Percentiles rank a stretch among this genome's conserved stretches.
Evolutionary conservation across 768 basidiomycete genomes (phyloP).

Genomic region (Jaapia argillacea): DNA sequence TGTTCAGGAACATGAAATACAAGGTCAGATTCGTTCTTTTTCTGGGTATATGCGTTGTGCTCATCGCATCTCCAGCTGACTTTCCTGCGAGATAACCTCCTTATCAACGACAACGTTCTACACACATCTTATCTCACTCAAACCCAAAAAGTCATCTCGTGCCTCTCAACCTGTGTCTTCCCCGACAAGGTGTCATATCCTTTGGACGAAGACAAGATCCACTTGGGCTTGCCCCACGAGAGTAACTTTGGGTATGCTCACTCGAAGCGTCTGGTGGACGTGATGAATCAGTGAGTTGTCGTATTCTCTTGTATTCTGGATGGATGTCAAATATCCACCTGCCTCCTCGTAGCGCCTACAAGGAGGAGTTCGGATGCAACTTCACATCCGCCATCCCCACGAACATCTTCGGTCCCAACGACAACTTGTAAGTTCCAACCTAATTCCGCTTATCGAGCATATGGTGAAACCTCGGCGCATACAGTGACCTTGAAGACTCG

Average conservation of each 20-base stretch:
- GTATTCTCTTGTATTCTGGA: slow-evolving; percentile 2
- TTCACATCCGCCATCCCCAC: slow-evolving; percentile 97
- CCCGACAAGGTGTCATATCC: slow-evolving; percentile 93
- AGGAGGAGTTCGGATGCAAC: slow-evolving; percentile 89
- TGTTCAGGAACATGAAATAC: slow-evolving; percentile 94
- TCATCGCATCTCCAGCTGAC: slow-evolving; percentile 42
- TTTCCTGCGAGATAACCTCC: slow-evolving; percentile 88
- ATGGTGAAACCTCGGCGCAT: neutral
- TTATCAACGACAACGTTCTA: slow-evolving; percentile 94
- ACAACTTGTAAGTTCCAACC: slow-evolving; percentile 65
- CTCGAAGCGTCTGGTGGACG: slow-evolving; percentile 91
- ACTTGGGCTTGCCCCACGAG: slow-evolving; percentile 83
- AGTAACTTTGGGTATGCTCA: slow-evolving; percentile 97
- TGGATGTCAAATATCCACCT: neutral
- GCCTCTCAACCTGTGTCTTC: slow-evolving; percentile 95
- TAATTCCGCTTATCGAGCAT: neutral
- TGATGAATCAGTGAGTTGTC: slow-evolving; percentile 78
- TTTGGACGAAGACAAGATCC: slow-evolving; percentile 87
- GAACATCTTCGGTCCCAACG: slow-evolving; percentile 91
- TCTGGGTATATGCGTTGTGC: neutral
- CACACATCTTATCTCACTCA: slow-evolving; percentile 59
- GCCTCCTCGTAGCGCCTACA: slow-evolving; percentile 64
- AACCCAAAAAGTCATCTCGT: slow-evolving; percentile 79
- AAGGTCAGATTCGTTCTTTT: slow-evolving; percentile 41
- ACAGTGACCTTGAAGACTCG: slow-evolving; percentile 76